Base-by-base conservation (phyloP, 176 grass and related monocot species). In the Cenchrus americanus region DNA sequence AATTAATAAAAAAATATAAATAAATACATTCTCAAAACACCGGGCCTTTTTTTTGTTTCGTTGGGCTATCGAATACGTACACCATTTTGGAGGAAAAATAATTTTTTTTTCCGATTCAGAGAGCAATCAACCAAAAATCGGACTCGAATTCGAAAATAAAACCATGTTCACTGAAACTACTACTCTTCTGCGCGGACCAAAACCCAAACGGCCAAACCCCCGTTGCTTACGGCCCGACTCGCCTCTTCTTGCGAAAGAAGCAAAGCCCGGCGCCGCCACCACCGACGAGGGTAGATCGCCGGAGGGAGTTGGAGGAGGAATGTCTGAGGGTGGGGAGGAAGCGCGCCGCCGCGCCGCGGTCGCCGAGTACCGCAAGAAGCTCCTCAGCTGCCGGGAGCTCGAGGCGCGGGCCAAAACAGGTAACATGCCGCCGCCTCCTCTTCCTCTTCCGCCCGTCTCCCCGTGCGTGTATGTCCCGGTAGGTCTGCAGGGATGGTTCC, bases 301-400 rank as follows among this genome's bases (percentile, higher is more conserved):
- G 76, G 26, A 50, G 18, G 68, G 27, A 30, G 27, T 30, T 30
- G 27, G 27, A 51, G 68, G 43, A 90, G 27, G 27, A 27, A 30
- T 86, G 88, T 30, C 88, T 8, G 90, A 91, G 43, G 91, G 14
- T 8, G 79, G 11, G 47, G 94, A 86, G n/a, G 91, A 92, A 10
- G 58, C 62, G 19, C 79, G 80, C 19, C 87, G 87, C 50, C 78
- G 85, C 30, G 69, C 62, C 8, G 80, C 83, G 23, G 60, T 78
- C 32, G 30, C 81, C 40, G 96, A 95, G 0, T 94, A 98, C 83
- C 89, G 96, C 40, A 95, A 95, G 85, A 98, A 91, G 89, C 87
- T 98, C n/a, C 96, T 98, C 17, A 87, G 78, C 77, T 85, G 89
- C 91, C 92, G 90, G 59, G 96, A 98, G 89, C 69, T 95, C 34